These are phyloP conservation scores for Crithidia fasciculata DNA, from an alignment of 208 protist genomes.

Conservation along the genomic window DNA sequence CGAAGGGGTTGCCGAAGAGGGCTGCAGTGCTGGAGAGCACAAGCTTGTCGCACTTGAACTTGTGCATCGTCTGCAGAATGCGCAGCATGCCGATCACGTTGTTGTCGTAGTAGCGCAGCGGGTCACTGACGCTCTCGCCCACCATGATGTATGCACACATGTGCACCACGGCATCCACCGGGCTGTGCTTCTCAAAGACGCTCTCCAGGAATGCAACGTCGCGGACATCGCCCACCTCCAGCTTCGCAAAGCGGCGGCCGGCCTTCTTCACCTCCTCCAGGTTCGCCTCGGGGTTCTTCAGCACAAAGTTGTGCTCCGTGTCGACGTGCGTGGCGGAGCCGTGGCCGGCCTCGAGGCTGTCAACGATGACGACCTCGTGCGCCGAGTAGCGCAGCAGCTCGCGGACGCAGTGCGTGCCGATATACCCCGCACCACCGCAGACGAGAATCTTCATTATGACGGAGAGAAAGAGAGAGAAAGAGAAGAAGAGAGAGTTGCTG, in stretches of 20 bases:
- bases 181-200: conserved; percentile 89
- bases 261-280: conserved; percentile 19
- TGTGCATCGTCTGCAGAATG: conserved; percentile 93
- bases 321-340: conserved; percentile 60
- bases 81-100: conserved; percentile 95
- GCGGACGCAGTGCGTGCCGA: conserved; percentile 96
- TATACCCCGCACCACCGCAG: conserved; percentile 97
- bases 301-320: conserved; percentile 50
- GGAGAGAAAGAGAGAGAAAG: conserved; percentile 7
- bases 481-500: too few species aligned
- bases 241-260: conserved; percentile 45
- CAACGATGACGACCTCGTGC: conserved; percentile 94
- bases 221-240: conserved; percentile 88
- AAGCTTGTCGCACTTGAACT: conserved; percentile 92
- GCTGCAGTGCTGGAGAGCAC: conserved; percentile 97
- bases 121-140: conserved; percentile 91
- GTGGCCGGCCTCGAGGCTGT: conserved; percentile 90
- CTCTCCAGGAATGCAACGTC: conserved; percentile 79
- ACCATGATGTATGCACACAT: conserved; percentile 95
- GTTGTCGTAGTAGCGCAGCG: conserved; percentile 96
- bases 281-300: conserved; percentile 21
- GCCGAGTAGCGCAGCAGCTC: conserved; percentile 82
- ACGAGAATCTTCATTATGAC: conserved; percentile 88
- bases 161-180: conserved; percentile 94
- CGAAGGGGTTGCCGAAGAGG: conserved; percentile 88